phyloP scores from a whole-genome alignment of 257 asterid species.

The Penstemon newberryi region DNA sequence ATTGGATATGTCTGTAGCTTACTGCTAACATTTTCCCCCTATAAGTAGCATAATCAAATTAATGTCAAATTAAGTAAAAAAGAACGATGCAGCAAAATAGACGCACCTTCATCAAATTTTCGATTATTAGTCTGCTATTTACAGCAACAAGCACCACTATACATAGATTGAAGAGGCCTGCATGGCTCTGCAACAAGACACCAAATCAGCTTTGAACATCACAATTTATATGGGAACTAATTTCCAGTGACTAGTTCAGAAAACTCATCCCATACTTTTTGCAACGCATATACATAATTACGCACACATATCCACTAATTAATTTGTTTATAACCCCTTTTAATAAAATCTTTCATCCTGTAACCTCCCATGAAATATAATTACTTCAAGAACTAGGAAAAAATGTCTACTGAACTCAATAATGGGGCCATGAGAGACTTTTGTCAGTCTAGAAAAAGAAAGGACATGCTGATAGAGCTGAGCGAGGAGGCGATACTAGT shows the following conservation, averaged over 20 bases:
- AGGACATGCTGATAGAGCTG: slow-evolving; percentile 21
- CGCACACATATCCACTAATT: no score
- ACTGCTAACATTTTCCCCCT: slow-evolving; percentile 5
- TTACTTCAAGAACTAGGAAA: no score
- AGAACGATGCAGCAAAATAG: slow-evolving; percentile 9
- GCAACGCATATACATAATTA: no score
- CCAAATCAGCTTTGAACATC: slow-evolving; percentile 28
- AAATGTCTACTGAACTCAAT: background rate
- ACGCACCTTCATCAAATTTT: slow-evolving; percentile 90
- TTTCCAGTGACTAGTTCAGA: no score
- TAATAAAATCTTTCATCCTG: no score
- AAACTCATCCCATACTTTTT: no score
- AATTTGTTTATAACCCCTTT: no score
- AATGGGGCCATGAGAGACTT: slow-evolving; percentile 25
- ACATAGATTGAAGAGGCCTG: slow-evolving; percentile 94
- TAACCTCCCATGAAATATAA: no score
- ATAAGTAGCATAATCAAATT: background rate
- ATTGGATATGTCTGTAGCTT: slow-evolving; percentile 12
- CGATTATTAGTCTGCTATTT: slow-evolving; percentile 90
- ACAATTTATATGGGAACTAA: background rate
- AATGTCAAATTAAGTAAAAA: slow-evolving; percentile 11
- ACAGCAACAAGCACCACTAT: slow-evolving; percentile 94
- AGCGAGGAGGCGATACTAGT: background rate
- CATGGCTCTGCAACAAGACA: slow-evolving; percentile 80
- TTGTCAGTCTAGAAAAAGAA: slow-evolving; percentile 26